phyloP scores from a whole-genome alignment of 1,139 yeast species.

The Blastobotrys persicus region DNA sequence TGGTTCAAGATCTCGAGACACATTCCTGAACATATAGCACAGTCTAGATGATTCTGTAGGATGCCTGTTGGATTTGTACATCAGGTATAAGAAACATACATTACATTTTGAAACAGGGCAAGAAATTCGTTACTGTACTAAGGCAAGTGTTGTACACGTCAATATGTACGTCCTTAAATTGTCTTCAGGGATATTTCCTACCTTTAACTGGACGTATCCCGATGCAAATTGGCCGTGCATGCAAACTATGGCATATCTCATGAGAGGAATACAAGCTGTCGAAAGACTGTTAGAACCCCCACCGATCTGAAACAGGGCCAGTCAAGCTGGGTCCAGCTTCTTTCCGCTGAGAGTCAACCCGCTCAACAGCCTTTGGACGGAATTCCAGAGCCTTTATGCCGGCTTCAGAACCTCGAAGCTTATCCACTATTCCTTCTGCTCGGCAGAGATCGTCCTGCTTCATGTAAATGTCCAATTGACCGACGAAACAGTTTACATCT shows the following conservation, averaged over 20 bases:
- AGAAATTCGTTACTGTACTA: neutral
- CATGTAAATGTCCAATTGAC: slow-evolving; percentile 57
- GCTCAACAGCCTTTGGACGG: slow-evolving; percentile 2
- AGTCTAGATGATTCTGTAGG: neutral
- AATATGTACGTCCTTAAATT: no score
- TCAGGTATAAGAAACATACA: no score
- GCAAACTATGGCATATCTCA: no score
- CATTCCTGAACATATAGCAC: neutral
- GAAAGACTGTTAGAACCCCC: slow-evolving; percentile 10
- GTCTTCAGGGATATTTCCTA: no score
- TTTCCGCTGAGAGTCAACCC: slow-evolving; percentile 1
- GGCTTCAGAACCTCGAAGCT: neutral
- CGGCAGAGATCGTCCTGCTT: slow-evolving; percentile 8
- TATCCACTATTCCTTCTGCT: slow-evolving; percentile 1
- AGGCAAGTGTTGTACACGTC: neutral
- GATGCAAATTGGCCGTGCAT: no score
- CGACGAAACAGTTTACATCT: slow-evolving; percentile 60
- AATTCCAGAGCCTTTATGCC: slow-evolving; percentile 2
- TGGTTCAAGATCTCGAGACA: slow-evolving; percentile 25
- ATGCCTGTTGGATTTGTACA: no score
- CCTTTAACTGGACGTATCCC: no score
- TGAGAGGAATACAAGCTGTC: no score
- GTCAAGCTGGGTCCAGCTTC: neutral
- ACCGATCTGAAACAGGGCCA: slow-evolving; percentile 2
- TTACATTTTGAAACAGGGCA: no score